These are phyloP conservation scores for Nyssa sinensis DNA, from an alignment of 148 eudicot genomes.

Conservation along the genomic window DNA sequence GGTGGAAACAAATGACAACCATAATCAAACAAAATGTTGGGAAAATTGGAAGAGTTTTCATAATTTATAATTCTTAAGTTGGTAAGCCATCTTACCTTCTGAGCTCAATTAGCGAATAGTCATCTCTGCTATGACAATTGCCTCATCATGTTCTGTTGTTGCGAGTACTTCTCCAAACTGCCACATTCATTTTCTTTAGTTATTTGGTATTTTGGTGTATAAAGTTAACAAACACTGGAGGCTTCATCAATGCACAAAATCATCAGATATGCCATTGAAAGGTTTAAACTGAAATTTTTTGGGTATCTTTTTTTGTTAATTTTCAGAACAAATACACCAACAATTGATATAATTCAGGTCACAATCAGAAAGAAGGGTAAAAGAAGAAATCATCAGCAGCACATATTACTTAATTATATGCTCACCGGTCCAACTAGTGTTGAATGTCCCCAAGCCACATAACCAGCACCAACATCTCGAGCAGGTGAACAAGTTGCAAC, in stretches of 20 bases:
- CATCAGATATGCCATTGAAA: too few species aligned
- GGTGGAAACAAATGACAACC: neutral
- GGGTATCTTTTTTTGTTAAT: too few species aligned
- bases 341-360: neutral
- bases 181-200: constrained; percentile 12
- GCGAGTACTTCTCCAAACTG: constrained; percentile 90
- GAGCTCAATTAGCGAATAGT: constrained; percentile 67
- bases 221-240: neutral
- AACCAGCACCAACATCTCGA: constrained; percentile 74
- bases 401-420: neutral
- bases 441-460: constrained; percentile 93
- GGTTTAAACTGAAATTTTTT: too few species aligned
- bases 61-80: neutral
- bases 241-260: neutral
- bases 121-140: constrained; percentile 58
- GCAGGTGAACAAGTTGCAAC: constrained; percentile 95
- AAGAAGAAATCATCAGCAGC: neutral
- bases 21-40: too few species aligned
- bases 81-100: constrained; percentile 48
- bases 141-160: constrained; percentile 78
- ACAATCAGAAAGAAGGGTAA: neutral
- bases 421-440: constrained; percentile 90
- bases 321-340: too few species aligned
- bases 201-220: too few species aligned
- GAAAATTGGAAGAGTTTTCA: neutral